Conservation (phyloP, 257 asterid species). For the Nicotiana noctiflora region DNA sequence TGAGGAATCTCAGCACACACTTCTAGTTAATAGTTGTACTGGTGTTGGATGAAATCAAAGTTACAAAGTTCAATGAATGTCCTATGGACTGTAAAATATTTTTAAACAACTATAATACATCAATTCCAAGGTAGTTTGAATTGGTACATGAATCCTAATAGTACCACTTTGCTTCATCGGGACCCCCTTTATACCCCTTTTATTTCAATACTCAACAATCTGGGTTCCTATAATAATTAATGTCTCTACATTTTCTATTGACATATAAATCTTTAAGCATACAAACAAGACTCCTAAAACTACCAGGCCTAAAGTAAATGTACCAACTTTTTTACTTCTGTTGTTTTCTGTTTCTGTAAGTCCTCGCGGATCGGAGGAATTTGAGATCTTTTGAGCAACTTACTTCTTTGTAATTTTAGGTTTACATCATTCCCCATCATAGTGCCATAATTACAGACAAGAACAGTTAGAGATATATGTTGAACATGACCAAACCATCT, state of each 20-base stretch:
- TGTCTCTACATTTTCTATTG: background rate
- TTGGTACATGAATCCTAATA: background rate
- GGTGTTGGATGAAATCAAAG: background rate
- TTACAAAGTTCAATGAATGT: background rate
- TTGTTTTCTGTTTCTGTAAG: background rate
- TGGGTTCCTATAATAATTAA: background rate
- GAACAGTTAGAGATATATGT: too few species aligned
- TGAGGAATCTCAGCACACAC: background rate
- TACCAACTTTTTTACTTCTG: background rate
- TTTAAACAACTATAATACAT: background rate
- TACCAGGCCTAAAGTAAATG: background rate
- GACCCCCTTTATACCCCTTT: background rate
- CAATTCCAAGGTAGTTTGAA: background rate
- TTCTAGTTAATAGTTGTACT: background rate
- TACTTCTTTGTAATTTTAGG: too few species aligned
- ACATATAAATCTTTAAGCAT: background rate
- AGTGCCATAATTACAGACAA: too few species aligned
- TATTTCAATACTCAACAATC: background rate
- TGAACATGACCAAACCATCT: too few species aligned
- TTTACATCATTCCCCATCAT: too few species aligned
- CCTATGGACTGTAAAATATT: background rate
- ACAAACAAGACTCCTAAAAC: background rate
- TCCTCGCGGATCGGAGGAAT: background rate
- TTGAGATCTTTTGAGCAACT: background rate
- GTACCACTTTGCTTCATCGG: background rate